Base-by-base conservation (phyloP, 169 alveolate species). In the Pseudocohnilembus persalinus region DNA sequence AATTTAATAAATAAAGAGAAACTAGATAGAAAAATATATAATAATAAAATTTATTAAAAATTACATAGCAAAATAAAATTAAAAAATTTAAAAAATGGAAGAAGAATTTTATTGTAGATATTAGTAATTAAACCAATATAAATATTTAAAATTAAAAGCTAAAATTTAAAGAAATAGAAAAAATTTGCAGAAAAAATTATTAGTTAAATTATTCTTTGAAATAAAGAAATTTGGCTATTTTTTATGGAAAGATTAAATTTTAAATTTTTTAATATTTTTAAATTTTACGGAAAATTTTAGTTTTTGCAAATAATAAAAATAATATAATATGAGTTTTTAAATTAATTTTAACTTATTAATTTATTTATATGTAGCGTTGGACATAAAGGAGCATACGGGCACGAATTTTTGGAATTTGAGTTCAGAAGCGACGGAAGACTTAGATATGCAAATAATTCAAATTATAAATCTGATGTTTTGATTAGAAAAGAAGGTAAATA, bases 351-450 rank as follows among this genome's bases (percentile, higher is more conserved):
- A 29, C 82, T 34, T 26, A 20, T 28, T 80, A 31, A 32, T 20
- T 20, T 16, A 32, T 15, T 73, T 27, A 82, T 74, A 35, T 72
- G 30, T 72, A 87, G 89, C 77, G 97, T 96, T 68, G 98, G 99
- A 1, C 99, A 97, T 88, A 95, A 94, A 88, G 99, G 99, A 90
- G 95, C 83, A 92, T 98, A 95, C 93, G 99, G 99, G 29, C 99
- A 98, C 87, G 99, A 99, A 88, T 99, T 98, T 90, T 93, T 99
- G 64, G 99, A 99, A 92, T 98, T 97, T 90, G 99, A 99, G 90
- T 86, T 99, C 89, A 93, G 94, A 29, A 90, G 95, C 4, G 98
- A 98, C 84, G 99, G 99, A 25, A 86, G 99, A 82, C 92, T 98
- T 86, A 92, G 99, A 73, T 99, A 98, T 92, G 99, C 99, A 25